These are phyloP conservation scores for Neoarthrinium moseri DNA, from an alignment of 2,329 filamentous ascomycete species.

Conservation along the genomic window DNA sequence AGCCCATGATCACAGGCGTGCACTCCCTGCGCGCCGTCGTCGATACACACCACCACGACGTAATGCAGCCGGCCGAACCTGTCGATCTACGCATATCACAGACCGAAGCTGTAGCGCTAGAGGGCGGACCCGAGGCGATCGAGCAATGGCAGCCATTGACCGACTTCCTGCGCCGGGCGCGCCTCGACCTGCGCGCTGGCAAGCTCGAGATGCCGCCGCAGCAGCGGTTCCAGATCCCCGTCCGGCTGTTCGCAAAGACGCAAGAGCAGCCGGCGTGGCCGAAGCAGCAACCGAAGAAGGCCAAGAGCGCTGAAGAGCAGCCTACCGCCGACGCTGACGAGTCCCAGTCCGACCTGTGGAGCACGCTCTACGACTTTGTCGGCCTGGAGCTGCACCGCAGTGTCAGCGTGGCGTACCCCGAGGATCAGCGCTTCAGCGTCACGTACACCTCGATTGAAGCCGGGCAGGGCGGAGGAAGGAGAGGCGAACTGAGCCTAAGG, in stretches of 20 bases:
- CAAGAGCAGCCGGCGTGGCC: neutral
- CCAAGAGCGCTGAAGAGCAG: neutral
- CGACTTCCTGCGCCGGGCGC: conserved; percentile 42
- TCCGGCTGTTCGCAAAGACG: conserved; percentile 16
- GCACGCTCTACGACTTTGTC: conserved; percentile 41
- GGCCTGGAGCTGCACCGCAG: conserved; percentile 52
- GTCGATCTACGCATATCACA: conserved; percentile 50
- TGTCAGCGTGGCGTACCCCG: conserved; percentile 36
- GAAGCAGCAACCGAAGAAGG: neutral
- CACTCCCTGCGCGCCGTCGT: conserved; percentile 37
- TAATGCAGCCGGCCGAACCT: conserved; percentile 42
- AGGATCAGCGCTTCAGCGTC: conserved; percentile 38
- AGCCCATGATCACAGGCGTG: conserved; percentile 21
- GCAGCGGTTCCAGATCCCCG: conserved; percentile 30
- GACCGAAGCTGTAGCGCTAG: conserved; percentile 29
- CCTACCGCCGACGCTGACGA: neutral
- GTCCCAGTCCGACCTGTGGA: neutral
- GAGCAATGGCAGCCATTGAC: conserved; percentile 31
- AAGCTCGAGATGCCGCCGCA: conserved; percentile 35
- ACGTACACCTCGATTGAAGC: conserved; percentile 52
- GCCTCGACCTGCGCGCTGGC: conserved; percentile 43
- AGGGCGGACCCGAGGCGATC: conserved; percentile 23
- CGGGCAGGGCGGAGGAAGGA: conserved; percentile 48
- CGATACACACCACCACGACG: conserved; percentile 36
- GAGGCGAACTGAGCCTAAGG: conserved; percentile 49